A percentile compares a stretch with the other conserved stretches of the same genome.
These are phyloP conservation scores for Orbilia quercus DNA, from an alignment of 2,329 filamentous ascomycete species.

Conservation along the genomic window DNA sequence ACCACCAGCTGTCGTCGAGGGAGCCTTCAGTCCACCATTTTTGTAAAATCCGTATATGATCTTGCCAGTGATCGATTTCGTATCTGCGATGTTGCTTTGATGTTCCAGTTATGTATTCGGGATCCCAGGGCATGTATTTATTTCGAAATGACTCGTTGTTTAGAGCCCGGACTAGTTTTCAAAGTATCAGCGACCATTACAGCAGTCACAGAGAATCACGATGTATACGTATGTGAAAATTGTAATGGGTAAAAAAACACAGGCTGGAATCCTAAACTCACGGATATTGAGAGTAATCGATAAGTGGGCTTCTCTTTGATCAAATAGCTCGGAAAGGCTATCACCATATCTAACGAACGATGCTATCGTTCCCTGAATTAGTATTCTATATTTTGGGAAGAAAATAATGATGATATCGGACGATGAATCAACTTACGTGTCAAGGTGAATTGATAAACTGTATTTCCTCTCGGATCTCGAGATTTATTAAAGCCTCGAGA, in stretches of 20 bases:
- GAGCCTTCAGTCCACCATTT: constrained; percentile 38
- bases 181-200: not conserved
- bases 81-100: constrained; percentile 26
- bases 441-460: constrained; percentile 44
- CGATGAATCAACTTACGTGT: constrained; percentile 30
- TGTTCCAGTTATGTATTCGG: not conserved
- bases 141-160: constrained; percentile 38
- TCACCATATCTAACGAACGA: constrained; percentile 50
- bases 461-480: constrained; percentile 37
- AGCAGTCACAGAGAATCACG: too few species aligned
- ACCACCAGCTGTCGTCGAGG: constrained; percentile 39
- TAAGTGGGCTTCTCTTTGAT: constrained; percentile 41
- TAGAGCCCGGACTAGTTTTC: constrained; percentile 22
- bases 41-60: constrained; percentile 40
- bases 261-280: too few species aligned
- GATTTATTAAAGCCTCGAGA: constrained; percentile 39
- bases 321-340: constrained; percentile 38
- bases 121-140: constrained; percentile 30
- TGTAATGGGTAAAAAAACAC: too few species aligned
- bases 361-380: constrained; percentile 5
- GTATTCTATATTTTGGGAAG: not conserved
- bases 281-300: constrained; percentile 32
- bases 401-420: not conserved
- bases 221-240: too few species aligned
- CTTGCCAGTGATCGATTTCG: constrained; percentile 42